Evolutionary conservation across 2,329 filamentous ascomycete genomes (phyloP).

Genomic region (Colletotrichum cordylinicola): DNA sequence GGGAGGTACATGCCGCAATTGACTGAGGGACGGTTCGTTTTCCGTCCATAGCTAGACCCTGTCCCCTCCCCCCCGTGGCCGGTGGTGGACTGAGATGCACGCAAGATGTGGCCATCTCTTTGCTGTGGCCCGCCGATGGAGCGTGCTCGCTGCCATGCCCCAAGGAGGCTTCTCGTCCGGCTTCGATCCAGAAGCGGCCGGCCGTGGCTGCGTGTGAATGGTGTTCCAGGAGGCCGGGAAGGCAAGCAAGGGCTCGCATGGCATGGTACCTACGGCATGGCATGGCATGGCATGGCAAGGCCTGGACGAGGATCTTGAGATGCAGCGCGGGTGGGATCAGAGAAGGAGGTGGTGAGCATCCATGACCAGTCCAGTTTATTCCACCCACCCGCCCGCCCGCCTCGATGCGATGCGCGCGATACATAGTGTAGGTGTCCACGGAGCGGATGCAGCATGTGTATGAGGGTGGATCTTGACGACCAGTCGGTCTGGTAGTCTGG

Average conservation of each 20-base stretch:
- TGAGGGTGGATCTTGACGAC: conserved; percentile 4
- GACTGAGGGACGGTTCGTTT: background rate
- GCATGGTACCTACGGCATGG: conserved; percentile 12
- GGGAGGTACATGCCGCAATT: background rate
- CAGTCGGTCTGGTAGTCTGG: conserved; percentile 6
- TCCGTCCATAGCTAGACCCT: background rate
- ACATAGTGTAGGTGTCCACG: conserved; percentile 6
- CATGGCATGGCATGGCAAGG: conserved; percentile 3
- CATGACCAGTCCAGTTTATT: conserved; percentile 7
- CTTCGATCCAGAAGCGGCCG: conserved; percentile 9
- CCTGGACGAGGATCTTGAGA: conserved; percentile 20
- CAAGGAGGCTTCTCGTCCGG: conserved; percentile 15
- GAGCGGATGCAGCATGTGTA: conserved; percentile 1
- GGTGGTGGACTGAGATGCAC: conserved; percentile 15
- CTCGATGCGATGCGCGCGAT: conserved; percentile 16
- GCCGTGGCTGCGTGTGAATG: conserved; percentile 13
- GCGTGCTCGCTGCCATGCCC: conserved; percentile 4
- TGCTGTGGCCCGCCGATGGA: background rate
- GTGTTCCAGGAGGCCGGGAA: conserved; percentile 18
- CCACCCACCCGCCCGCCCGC: background rate
- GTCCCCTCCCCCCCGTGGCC: background rate
- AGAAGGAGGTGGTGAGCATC: conserved; percentile 10
- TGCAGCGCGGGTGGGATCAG: conserved; percentile 19
- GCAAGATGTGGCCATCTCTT: conserved; percentile 14
- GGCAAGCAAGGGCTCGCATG: conserved; percentile 9